Evolutionary conservation across 2,329 filamentous ascomycete species (phyloP), one percentile per base, ranked within the genome.

Genomic region (Colletotrichum sp.): DNA sequence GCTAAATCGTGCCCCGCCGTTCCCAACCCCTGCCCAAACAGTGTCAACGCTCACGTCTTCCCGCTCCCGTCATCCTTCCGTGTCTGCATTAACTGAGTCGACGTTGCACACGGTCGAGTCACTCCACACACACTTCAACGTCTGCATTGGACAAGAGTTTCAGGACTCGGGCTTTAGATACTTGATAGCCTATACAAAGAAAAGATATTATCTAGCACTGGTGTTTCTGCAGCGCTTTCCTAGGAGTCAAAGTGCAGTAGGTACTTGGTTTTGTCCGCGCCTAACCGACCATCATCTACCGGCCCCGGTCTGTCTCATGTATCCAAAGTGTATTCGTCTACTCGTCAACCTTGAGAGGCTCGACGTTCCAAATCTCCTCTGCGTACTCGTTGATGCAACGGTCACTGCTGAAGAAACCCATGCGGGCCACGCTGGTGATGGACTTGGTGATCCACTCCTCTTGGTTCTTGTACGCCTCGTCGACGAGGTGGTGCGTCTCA

Each of bases 361-460:
- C 96, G 52, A 98, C 89, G 82, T 99, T 99, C 97, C 97, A 99
- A 84, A 99, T 98, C 78, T 90, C 93, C 85, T 99, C 96, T 1
- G 97, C 97, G 86, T 99, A 99, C 89, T 98, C 96, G 81, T 96
- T 95, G 85, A 99, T 98, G 87, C 96, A 98, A 52, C 96, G 92
- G 85, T 99, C 96, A 78, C 94, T 96, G 80, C 93, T 96, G 89
- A 99, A 99, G 91, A 99, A 99, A 49, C 96, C 97, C 97, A 99
- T 99, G 55, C 96, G 90, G 8, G 95, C 91, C 21, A 99, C 97
- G 75, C 94, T 95, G 57, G 91, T 93, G 82, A 99, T 99, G 78
- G 91, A 94, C 91, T 98, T 98, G 78, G 92, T 94, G 75, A 98
- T 87, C 97, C 97, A 99, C 81, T 95, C 94, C 76, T 98, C 96